Conservation (phyloP, 495 filamentous ascomycete genomes). For the Daldinia loculata region DNA sequence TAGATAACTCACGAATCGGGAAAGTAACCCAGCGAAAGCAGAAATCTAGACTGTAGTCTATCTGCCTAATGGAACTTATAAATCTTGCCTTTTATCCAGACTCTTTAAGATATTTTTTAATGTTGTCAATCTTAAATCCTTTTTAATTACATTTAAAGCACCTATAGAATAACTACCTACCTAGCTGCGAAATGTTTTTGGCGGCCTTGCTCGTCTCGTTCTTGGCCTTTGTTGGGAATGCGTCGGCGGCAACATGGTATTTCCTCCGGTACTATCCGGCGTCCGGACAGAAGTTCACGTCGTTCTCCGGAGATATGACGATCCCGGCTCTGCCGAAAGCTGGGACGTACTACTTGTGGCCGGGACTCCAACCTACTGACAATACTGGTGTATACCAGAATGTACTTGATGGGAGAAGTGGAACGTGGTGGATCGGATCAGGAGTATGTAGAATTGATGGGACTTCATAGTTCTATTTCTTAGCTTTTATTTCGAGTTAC, state of each 20-base stretch:
- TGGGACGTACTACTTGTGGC: conserved; percentile 55
- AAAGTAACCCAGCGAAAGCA: background rate
- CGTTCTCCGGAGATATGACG: conserved; percentile 51
- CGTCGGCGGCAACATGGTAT: conserved; percentile 47
- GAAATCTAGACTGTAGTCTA: conserved; percentile 13
- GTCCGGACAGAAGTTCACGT: conserved; percentile 47
- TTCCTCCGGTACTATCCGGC: conserved; percentile 50
- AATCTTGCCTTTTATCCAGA: conserved; percentile 20
- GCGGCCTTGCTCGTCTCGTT: conserved; percentile 21
- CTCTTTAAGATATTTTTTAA: background rate
- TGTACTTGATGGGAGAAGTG: conserved; percentile 53
- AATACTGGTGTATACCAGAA: conserved; percentile 54
- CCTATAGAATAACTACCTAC: background rate
- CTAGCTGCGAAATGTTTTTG: conserved; percentile 29
- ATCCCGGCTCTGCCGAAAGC: conserved; percentile 50
- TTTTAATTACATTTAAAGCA: background rate
- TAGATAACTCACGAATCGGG: conserved; percentile 3
- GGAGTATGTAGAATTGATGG: conserved; percentile 24
- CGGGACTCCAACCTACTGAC: conserved; percentile 53
- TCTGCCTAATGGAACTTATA: conserved; percentile 5
- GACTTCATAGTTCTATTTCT: background rate
- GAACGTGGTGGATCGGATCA: conserved; percentile 55
- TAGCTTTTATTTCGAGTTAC: background rate
- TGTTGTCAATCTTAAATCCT: conserved; percentile 1
- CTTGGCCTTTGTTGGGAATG: conserved; percentile 34